These are phyloP conservation scores for Aegilops bicornis DNA, from an alignment of 176 grass and related monocot species.

Conservation along the genomic window DNA sequence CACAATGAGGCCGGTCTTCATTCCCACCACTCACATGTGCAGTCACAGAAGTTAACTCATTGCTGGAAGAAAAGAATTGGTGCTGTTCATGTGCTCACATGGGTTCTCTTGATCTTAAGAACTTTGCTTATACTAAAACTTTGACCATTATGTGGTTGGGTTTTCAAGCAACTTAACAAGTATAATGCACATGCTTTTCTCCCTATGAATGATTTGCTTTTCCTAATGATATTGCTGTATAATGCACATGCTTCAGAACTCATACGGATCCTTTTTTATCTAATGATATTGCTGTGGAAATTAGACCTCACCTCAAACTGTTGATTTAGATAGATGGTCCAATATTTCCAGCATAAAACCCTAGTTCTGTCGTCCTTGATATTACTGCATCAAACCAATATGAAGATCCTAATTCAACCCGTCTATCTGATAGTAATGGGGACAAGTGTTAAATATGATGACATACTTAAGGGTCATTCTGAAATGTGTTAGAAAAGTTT, in stretches of 20 bases:
- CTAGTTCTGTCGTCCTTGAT: background rate
- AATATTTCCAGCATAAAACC: background rate
- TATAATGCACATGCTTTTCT: conserved; percentile 19
- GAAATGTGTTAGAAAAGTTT: too few species aligned
- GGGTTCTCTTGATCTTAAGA: conserved; percentile 38
- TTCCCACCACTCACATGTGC: conserved; percentile 46
- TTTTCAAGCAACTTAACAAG: conserved; percentile 23
- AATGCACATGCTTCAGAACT: conserved; percentile 3
- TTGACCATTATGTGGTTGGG: conserved; percentile 19
- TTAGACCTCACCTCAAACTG: background rate
- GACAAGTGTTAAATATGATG: background rate
- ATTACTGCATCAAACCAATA: background rate
- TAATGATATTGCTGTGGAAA: background rate
- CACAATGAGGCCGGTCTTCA: conserved; percentile 30
- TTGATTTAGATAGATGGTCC: background rate
- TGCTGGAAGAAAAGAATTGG: conserved; percentile 35
- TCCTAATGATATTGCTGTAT: background rate
- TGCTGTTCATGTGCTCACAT: conserved; percentile 69
- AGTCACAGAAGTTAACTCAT: conserved; percentile 41
- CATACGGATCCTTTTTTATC: background rate
- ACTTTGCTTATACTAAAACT: conserved; percentile 29
- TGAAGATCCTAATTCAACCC: background rate
- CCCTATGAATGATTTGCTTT: background rate
- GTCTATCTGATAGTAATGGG: background rate
- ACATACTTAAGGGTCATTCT: too few species aligned